Conservation (phyloP, 805 yeast species). For the Ogataea wickerhamii region DNA sequence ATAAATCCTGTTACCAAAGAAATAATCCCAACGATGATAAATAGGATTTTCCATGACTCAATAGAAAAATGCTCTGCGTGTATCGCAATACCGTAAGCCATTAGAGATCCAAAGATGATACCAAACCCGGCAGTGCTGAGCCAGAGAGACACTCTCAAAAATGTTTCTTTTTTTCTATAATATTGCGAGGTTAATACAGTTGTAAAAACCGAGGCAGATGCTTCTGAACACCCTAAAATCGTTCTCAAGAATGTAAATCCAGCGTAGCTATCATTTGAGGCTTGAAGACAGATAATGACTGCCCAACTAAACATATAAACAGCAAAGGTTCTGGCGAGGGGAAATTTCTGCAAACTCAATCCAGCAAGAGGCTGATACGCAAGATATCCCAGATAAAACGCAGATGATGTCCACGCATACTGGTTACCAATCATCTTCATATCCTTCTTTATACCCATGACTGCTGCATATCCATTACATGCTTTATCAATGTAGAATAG, state of each 20-base stretch:
- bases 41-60: constrained; percentile 59
- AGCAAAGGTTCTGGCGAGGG: constrained; percentile 32
- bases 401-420: constrained; percentile 33
- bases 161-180: constrained; percentile 31
- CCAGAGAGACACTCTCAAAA: constrained; percentile 21
- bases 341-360: constrained; percentile 22
- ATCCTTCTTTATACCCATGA: constrained; percentile 51
- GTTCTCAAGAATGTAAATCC: constrained; percentile 46
- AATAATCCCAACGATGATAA: constrained; percentile 57
- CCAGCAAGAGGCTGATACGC: constrained; percentile 52
- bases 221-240: constrained; percentile 44
- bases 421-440: constrained; percentile 42
- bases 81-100: constrained; percentile 46
- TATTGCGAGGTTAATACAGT: constrained; percentile 37
- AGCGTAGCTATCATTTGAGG: constrained; percentile 40
- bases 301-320: constrained; percentile 49
- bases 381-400: constrained; percentile 40
- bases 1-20: constrained; percentile 50
- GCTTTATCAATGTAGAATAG: constrained; percentile 47
- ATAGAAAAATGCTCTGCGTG: constrained; percentile 36
- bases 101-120: constrained; percentile 43
- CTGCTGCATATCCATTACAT: constrained; percentile 49
- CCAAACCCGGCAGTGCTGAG: constrained; percentile 21
- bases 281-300: constrained; percentile 41
- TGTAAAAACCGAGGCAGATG: constrained; percentile 32